Percentiles rank a stretch among this genome's conserved stretches.
phyloP scores from a whole-genome alignment of 73 alveolate species.

The Blepharisma stoltei region DNA sequence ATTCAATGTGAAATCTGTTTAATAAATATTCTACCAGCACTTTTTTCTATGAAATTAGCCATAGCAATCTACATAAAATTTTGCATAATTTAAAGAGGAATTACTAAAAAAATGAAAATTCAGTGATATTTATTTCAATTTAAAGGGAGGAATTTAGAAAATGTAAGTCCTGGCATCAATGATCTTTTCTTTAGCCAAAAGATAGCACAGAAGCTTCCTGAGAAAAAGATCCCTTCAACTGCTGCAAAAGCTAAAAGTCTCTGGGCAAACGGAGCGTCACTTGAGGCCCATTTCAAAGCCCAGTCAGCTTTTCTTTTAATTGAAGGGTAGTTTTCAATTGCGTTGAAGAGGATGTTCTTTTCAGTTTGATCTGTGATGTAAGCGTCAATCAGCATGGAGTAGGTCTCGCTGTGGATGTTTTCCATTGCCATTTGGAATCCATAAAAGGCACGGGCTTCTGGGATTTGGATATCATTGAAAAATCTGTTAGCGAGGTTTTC shows the following conservation, averaged over 20 bases:
- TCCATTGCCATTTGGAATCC: slow-evolving; percentile 98
- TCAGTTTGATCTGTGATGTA: slow-evolving; percentile 46
- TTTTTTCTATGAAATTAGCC: too few species aligned
- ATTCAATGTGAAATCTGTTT: too few species aligned
- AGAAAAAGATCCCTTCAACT: slow-evolving; percentile 93
- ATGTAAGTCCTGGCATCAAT: slow-evolving; percentile 97
- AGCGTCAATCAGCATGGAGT: slow-evolving; percentile 81
- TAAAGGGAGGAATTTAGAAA: too few species aligned
- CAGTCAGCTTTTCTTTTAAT: slow-evolving; percentile 91
- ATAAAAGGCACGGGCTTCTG: slow-evolving; percentile 95
- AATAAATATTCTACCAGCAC: too few species aligned
- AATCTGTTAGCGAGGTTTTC: slow-evolving; percentile 88
- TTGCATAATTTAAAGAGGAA: too few species aligned
- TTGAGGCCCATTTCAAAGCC: slow-evolving; percentile 92
- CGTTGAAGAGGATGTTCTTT: slow-evolving; percentile 67
- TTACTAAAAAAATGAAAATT: too few species aligned
- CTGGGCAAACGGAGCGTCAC: slow-evolving; percentile 68
- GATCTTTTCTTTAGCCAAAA: slow-evolving; percentile 95
- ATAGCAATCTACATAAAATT: too few species aligned
- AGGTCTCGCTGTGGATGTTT: slow-evolving; percentile 95
- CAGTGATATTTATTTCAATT: too few species aligned
- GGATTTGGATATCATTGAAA: slow-evolving; percentile 81
- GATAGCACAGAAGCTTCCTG: slow-evolving; percentile 88
- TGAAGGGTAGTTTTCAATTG: slow-evolving; percentile 77
- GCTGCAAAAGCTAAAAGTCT: slow-evolving; percentile 96